A percentile compares a stretch with the other conserved stretches of the same genome.
phyloP scores from a whole-genome alignment of 805 yeast species.

The Maudiozyma saulgeensis region DNA sequence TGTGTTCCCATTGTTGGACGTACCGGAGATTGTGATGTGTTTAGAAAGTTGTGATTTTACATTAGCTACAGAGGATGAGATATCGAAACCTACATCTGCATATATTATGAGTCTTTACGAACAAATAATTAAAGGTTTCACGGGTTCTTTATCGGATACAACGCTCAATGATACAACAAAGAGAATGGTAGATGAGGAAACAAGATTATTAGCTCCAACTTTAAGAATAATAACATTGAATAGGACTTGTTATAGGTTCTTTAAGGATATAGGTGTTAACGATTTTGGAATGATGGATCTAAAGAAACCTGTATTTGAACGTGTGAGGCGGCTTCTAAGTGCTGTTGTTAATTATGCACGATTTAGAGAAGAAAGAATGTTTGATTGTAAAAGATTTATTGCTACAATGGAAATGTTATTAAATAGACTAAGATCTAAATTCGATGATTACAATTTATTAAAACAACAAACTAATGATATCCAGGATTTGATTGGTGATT shows the following conservation, averaged over 20 bases:
- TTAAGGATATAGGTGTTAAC: slow-evolving; percentile 62
- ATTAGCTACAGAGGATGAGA: slow-evolving; percentile 48
- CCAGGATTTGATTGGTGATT: slow-evolving; percentile 23
- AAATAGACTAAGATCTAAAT: slow-evolving; percentile 36
- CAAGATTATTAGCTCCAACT: slow-evolving; percentile 13
- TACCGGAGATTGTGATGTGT: slow-evolving; percentile 48
- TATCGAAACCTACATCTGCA: slow-evolving; percentile 47
- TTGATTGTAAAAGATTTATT: slow-evolving; percentile 57
- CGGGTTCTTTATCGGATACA: slow-evolving; percentile 39
- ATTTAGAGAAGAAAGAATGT: slow-evolving; percentile 67
- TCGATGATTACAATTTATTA: slow-evolving; percentile 33
- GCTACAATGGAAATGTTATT: slow-evolving; percentile 42
- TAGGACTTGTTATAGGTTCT: slow-evolving; percentile 49
- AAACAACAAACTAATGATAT: slow-evolving; percentile 31
- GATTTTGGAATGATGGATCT: slow-evolving; percentile 72
- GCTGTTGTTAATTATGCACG: slow-evolving; percentile 81
- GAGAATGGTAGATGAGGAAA: slow-evolving; percentile 2
- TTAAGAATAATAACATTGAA: slow-evolving; percentile 48
- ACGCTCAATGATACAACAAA: slow-evolving; percentile 2
- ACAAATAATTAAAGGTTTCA: slow-evolving; percentile 51
- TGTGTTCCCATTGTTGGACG: slow-evolving; percentile 53
- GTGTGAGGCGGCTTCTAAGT: slow-evolving; percentile 59
- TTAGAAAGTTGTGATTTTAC: slow-evolving; percentile 51
- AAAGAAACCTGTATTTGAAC: slow-evolving; percentile 61
- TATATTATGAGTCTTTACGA: slow-evolving; percentile 47